Evolutionary conservation across 768 basidiomycete species (phyloP), one percentile per base, ranked within the genome.

Genomic region (Lactarius sp.): DNA sequence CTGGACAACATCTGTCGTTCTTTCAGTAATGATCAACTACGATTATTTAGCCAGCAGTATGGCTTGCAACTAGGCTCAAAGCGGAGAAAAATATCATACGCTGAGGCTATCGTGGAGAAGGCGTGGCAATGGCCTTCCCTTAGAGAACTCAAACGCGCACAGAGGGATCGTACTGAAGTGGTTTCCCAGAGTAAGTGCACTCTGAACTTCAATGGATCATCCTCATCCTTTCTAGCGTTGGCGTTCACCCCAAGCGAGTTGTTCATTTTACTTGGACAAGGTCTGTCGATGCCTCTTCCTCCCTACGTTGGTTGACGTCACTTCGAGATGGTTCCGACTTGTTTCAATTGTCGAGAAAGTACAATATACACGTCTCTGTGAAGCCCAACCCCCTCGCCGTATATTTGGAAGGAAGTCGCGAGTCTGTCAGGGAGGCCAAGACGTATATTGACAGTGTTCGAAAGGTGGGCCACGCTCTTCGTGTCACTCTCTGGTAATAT

Each of bases 251-350:
- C 83, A 3, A 80, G 78, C 55, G 79, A 88, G 67, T 77, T 89
- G 6, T 89, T 91, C 70, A 70, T 91, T 36, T 77, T 91, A 36
- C 79, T 92, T 65, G 89, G 89, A 46, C 85, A 81, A 80, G 86
- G 90, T 87, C 44, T 18, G 73, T 70, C 51, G 22, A 31, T 66
- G 56, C 14, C 3, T 50, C 42, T 42, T 22, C 27, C 9, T 47
- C 41, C 9, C 12, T 41, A 60, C 36, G 12, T 66, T 36, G n/a
- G 44, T 61, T 69, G 54, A 68, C 42, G 12, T 49, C 46, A 6
- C 13, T 53, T 42, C 33, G 49, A 90, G 90, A 90, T 71, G 89
- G 89, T 41, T 73, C 77, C 46, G 79, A 90, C 69, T 76, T 88
- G 37, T 72, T 86, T 61, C 76, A 80, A 27, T 64, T 90, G 54